Percentiles rank a stretch among this genome's conserved stretches.
Conservation (phyloP, 371 early-diverging fungal species). For the Mucor lusitanicus region DNA sequence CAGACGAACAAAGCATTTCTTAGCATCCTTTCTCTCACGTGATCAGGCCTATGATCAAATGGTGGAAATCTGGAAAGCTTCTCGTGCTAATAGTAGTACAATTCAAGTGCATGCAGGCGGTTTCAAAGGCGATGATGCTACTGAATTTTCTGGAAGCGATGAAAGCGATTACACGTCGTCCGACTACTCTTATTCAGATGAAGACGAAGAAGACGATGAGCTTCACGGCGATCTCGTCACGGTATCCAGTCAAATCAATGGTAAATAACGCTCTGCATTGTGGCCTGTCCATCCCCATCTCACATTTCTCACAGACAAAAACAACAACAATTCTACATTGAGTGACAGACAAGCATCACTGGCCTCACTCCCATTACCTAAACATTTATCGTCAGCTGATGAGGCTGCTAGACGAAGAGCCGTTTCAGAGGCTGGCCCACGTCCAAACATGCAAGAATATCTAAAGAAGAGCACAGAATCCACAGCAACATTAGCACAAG, state of each 20-base stretch:
- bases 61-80: constrained; percentile 67
- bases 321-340: not conserved
- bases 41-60: constrained; percentile 77
- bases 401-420: constrained; percentile 15
- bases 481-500: not conserved
- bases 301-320: not conserved
- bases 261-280: not conserved
- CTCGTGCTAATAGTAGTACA: constrained; percentile 19
- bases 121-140: constrained; percentile 2
- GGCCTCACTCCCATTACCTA: constrained; percentile 15
- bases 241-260: not conserved
- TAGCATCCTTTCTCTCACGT: constrained; percentile 81
- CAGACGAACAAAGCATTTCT: constrained; percentile 56
- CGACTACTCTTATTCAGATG: constrained; percentile 14
- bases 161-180: not conserved
- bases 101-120: constrained; percentile 18
- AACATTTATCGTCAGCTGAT: constrained; percentile 5
- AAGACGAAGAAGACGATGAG: constrained; percentile 1
- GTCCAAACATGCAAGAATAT: constrained; percentile 22
- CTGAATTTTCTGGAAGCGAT: not conserved
- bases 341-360: constrained; percentile 7
- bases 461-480: not conserved
- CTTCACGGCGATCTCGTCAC: not conserved
- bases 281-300: not conserved
- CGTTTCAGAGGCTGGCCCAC: constrained; percentile 35